Conservation (phyloP, 1,284 basidiomycete species). For the Ceraceosorus bombacis region DNA sequence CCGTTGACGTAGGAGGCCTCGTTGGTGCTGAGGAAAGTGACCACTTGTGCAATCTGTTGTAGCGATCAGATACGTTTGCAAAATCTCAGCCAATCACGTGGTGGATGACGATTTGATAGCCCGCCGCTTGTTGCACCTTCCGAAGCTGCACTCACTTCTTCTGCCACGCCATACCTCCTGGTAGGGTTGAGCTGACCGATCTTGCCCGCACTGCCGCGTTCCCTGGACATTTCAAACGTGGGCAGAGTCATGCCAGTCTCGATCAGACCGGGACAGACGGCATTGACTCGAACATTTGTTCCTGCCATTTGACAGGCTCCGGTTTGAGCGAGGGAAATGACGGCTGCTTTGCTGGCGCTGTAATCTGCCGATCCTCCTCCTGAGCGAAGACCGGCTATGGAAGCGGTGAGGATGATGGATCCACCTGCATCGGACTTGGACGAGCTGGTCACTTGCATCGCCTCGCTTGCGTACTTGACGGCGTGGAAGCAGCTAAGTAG, state of each 20-base stretch:
- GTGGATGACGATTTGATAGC: no score
- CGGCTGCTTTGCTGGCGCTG: slow-evolving; percentile 50
- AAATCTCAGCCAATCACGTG: no score
- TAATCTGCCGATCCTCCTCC: slow-evolving; percentile 80
- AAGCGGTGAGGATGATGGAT: slow-evolving; percentile 83
- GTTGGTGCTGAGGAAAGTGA: slow-evolving; percentile 80
- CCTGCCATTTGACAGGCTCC: slow-evolving; percentile 70
- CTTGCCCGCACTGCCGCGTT: slow-evolving; percentile 64
- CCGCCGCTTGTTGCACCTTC: neutral
- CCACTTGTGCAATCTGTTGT: slow-evolving; percentile 67
- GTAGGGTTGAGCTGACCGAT: slow-evolving; percentile 80
- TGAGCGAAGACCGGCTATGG: slow-evolving; percentile 78
- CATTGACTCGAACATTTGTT: slow-evolving; percentile 77
- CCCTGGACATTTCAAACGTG: slow-evolving; percentile 68
- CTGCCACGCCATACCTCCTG: slow-evolving; percentile 56
- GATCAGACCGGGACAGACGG: slow-evolving; percentile 82
- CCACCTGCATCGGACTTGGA: slow-evolving; percentile 61
- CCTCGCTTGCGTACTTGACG: slow-evolving; percentile 71
- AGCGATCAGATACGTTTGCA: no score
- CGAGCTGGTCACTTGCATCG: slow-evolving; percentile 65
- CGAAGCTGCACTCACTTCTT: slow-evolving; percentile 46
- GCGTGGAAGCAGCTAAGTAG: slow-evolving; percentile 72
- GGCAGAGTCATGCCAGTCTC: slow-evolving; percentile 75
- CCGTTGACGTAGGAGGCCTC: slow-evolving; percentile 79
- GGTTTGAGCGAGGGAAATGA: slow-evolving; percentile 73